phyloP scores from a whole-genome alignment of 441 rosid species.

The Erysimum cheiri region DNA sequence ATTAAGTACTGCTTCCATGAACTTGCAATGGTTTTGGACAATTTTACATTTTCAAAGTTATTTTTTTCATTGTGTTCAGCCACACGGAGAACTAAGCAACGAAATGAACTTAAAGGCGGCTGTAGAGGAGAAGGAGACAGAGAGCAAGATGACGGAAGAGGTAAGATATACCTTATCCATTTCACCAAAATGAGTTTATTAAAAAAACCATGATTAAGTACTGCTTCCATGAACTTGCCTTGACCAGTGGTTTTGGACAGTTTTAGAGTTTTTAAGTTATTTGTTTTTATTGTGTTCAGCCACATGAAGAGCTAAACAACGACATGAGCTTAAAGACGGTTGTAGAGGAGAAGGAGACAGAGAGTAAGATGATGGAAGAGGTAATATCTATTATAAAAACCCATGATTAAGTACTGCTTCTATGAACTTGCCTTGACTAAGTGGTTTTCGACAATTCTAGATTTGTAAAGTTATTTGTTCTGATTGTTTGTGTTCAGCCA shows the following conservation, averaged over 20 bases:
- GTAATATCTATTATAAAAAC: background rate
- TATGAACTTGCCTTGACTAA: constrained; percentile 18
- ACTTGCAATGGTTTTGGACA: constrained; percentile 1
- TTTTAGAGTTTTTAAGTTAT: background rate
- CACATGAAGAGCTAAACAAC: constrained; percentile 25
- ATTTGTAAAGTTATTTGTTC: background rate
- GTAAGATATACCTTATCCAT: constrained; percentile 9
- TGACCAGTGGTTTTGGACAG: constrained; percentile 7
- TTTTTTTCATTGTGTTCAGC: constrained; percentile 4
- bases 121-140: constrained; percentile 40
- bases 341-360: constrained; percentile 42
- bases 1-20: background rate
- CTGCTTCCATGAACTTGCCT: constrained; percentile 10
- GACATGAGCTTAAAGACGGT: constrained; percentile 8
- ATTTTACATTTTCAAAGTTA: background rate
- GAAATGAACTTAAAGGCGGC: constrained; percentile 11
- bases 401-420: background rate
- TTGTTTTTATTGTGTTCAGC: constrained; percentile 21
- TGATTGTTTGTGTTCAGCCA: constrained; percentile 21
- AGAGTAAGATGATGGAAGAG: constrained; percentile 19
- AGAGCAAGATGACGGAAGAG: constrained; percentile 45
- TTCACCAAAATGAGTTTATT: background rate
- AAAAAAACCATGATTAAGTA: background rate
- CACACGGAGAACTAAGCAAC: constrained; percentile 26
- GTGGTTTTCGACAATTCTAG: background rate